Base-by-base conservation (phyloP, 106 monocot genomes). In the Ottelia alismoides region DNA sequence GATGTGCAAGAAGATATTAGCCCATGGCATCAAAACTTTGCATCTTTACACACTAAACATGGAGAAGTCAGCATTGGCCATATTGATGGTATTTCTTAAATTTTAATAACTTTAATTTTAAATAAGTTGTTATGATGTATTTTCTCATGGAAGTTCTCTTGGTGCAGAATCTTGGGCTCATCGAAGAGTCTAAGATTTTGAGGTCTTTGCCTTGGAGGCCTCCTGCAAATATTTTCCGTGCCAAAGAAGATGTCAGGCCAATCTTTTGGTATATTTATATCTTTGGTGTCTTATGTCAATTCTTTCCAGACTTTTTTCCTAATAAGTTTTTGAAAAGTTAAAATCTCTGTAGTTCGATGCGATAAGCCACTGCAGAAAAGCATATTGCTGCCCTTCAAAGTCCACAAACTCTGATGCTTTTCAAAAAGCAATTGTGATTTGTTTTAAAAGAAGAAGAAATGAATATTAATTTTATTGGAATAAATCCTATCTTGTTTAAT, bases 1-100 rank as follows among this genome's bases (percentile, higher is more conserved):
- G 65, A 92, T 86, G 85, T 92, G 92, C 76, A 92, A 78, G 66
- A 92, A 79, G 71, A 86, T 92, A 68, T 70, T 92, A 61, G 85
- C 79, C 57, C 65, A 62, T 40, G 92, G 92, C 20, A 92, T 92
- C 53, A 92, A 86, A 69, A 82, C 85, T 19, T 58, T 92, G 70
- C 82, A 92, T 69, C 76, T 92, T 47, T 92, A 92, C 55, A 92
- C 92, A 48, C 68, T 92, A 47, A 92, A 92, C 73, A 86, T 92
- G 92, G 85, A 92, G 73, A 92, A 92, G 54, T 92, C 92, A 57
- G 92, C 92, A 55, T 51, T 92, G 55, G 85, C 70, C 20, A 92
- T 92, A 65, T 64, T 92, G 55, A 69, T 79, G 85, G 92, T 86
- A 54, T 68, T 47, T 4, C 24, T 63, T n/a, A n/a, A n/a, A n/a